A percentile compares a stretch with the other conserved stretches of the same genome.
These are phyloP conservation scores for Corymbia maculata DNA, from an alignment of 345 rosid genomes.

Conservation along the genomic window DNA sequence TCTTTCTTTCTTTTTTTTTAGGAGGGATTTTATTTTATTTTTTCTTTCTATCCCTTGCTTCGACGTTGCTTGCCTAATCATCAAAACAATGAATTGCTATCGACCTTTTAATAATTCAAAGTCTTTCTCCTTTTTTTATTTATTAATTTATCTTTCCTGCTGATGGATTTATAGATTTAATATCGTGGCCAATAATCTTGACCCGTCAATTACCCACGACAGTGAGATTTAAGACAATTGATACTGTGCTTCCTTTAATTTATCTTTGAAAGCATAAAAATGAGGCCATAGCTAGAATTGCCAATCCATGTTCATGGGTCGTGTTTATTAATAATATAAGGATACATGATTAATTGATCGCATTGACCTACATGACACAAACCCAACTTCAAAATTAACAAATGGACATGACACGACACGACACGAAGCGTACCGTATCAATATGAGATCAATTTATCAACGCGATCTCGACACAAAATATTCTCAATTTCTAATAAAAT, in stretches of 20 bases:
- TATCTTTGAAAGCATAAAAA: accelerated
- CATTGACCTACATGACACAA: accelerated
- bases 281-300: neutral
- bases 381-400: accelerated
- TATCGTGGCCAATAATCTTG: neutral
- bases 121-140: neutral
- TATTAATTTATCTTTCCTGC: too few species aligned
- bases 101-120: neutral
- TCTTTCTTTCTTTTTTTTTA: accelerated
- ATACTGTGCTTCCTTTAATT: accelerated
- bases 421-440: neutral
- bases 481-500: neutral
- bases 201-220: neutral
- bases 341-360: accelerated
- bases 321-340: too few species aligned
- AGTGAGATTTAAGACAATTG: neutral
- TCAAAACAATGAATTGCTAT: neutral
- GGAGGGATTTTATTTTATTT: neutral
- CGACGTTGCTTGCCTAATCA: neutral
- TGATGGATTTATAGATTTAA: neutral
- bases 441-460: neutral
- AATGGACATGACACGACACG: accelerated
- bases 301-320: neutral
- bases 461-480: accelerated
- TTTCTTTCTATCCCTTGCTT: neutral